Conservation (phyloP, 345 rosid species). For the Heritiera littoralis region DNA sequence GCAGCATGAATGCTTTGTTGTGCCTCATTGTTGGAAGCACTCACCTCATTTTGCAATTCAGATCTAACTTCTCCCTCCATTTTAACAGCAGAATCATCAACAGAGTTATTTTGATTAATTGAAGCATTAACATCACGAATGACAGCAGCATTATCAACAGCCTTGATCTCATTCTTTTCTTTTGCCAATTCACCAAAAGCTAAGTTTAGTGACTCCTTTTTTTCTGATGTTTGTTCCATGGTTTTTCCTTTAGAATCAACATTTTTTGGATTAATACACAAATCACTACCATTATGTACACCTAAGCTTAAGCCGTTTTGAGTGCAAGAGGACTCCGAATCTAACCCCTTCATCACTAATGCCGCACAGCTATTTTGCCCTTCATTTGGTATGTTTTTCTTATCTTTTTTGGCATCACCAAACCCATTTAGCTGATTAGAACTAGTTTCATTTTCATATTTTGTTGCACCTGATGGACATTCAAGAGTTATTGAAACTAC, state of each 20-base stretch:
- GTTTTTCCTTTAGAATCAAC: slow-evolving; percentile 44
- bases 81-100: slow-evolving; percentile 38
- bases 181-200: slow-evolving; percentile 43
- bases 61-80: slow-evolving; percentile 47
- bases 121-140: slow-evolving; percentile 32
- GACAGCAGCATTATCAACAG: slow-evolving; percentile 32
- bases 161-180: slow-evolving; percentile 47
- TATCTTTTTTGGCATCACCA: slow-evolving; percentile 42
- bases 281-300: slow-evolving; percentile 54
- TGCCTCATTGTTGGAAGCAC: slow-evolving; percentile 36
- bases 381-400: slow-evolving; percentile 42
- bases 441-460: slow-evolving; percentile 40
- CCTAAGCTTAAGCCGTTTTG: slow-evolving; percentile 50
- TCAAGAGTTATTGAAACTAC: slow-evolving; percentile 43
- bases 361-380: slow-evolving; percentile 39
- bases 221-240: slow-evolving; percentile 39
- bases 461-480: slow-evolving; percentile 35
- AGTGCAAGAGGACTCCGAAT: slow-evolving; percentile 69
- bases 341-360: slow-evolving; percentile 49
- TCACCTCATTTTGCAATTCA: slow-evolving; percentile 47
- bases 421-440: slow-evolving; percentile 44
- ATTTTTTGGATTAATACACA: slow-evolving; percentile 39
- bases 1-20: slow-evolving; percentile 42
- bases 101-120: slow-evolving; percentile 29
- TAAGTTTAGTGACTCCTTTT: slow-evolving; percentile 42